Conservation (phyloP, 179 eudicot species). For the Heliamphora pulchella region DNA sequence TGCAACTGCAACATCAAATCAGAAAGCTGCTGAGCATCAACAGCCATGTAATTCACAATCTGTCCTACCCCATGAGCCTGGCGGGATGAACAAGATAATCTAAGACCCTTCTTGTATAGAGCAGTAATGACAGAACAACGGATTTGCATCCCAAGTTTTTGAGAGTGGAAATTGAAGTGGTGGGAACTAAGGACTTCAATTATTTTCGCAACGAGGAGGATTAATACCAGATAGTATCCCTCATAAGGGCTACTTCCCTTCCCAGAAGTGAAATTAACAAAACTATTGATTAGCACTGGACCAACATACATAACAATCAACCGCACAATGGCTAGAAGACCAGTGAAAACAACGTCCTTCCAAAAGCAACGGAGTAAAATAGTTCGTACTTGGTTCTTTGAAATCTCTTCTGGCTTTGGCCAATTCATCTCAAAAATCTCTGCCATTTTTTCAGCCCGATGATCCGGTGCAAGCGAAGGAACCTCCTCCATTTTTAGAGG, state of each 20-base stretch:
- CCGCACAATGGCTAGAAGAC: constrained; percentile 48
- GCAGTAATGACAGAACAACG: constrained; percentile 59
- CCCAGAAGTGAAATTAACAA: constrained; percentile 62
- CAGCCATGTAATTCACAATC: constrained; percentile 88
- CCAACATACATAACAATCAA: constrained; percentile 69
- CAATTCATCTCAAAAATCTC: constrained; percentile 52
- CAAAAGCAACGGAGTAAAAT: constrained; percentile 65
- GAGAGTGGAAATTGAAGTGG: constrained; percentile 65
- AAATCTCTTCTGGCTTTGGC: constrained; percentile 49
- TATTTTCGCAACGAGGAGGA: constrained; percentile 48
- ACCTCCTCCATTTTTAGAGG: constrained; percentile 55
- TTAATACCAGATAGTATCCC: constrained; percentile 57
- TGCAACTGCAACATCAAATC: constrained; percentile 76
- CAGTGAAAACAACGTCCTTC: constrained; percentile 59
- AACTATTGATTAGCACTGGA: constrained; percentile 55
- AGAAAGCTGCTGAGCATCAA: constrained; percentile 78
- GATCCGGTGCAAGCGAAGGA: constrained; percentile 58
- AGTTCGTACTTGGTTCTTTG: constrained; percentile 44
- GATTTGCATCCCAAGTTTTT: constrained; percentile 75
- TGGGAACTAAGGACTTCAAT: constrained; percentile 63
- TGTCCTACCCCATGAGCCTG: constrained; percentile 88
- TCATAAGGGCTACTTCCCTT: constrained; percentile 45
- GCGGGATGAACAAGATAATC: constrained; percentile 62
- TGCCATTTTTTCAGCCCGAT: constrained; percentile 60
- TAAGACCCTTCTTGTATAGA: constrained; percentile 76